These are phyloP conservation scores for Diplocarpon mali DNA, from an alignment of 2,329 filamentous ascomycete genomes.

Conservation along the genomic window DNA sequence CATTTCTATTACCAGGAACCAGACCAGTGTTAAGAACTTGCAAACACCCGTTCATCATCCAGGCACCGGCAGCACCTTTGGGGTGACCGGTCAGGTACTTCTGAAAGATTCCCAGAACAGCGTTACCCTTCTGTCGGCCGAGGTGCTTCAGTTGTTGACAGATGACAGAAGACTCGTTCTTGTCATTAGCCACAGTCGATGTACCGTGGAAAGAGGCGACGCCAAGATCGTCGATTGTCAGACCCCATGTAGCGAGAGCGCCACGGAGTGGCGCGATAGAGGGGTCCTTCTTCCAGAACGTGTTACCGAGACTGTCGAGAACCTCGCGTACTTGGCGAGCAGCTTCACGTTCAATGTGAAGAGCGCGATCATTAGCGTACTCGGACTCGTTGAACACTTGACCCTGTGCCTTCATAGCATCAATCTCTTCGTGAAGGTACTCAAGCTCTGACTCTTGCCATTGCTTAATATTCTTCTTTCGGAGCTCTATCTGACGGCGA, in stretches of 20 bases:
- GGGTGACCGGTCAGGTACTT: slow-evolving; percentile 98
- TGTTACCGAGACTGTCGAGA: slow-evolving; percentile 86
- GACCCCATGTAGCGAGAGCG: slow-evolving; percentile 92
- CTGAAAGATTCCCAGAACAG: slow-evolving; percentile 94
- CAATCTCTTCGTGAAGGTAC: slow-evolving; percentile 84
- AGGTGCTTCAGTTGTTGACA: slow-evolving; percentile 94
- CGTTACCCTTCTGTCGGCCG: slow-evolving; percentile 92
- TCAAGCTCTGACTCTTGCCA: slow-evolving; percentile 95
- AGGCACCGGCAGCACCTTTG: slow-evolving; percentile 97
- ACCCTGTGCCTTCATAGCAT: slow-evolving; percentile 76
- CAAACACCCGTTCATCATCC: slow-evolving; percentile 98
- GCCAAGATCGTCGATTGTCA: slow-evolving; percentile 89
- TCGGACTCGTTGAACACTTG: slow-evolving; percentile 69
- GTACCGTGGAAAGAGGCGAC: slow-evolving; percentile 99
- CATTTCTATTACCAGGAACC: slow-evolving; percentile 94
- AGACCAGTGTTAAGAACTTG: slow-evolving; percentile 91
- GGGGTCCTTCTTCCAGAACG: slow-evolving; percentile 95
- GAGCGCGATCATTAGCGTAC: slow-evolving; percentile 74
- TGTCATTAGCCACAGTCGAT: slow-evolving; percentile 96
- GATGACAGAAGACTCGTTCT: slow-evolving; percentile 97
- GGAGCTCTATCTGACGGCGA: slow-evolving; percentile 84
- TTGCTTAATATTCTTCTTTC: slow-evolving; percentile 86
- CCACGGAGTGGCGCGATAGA: slow-evolving; percentile 92
- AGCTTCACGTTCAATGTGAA: slow-evolving; percentile 82
- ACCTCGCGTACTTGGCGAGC: slow-evolving; percentile 87